Base-by-base conservation (phyloP, 768 basidiomycete genomes). In the Mycena albidolilacea region DNA sequence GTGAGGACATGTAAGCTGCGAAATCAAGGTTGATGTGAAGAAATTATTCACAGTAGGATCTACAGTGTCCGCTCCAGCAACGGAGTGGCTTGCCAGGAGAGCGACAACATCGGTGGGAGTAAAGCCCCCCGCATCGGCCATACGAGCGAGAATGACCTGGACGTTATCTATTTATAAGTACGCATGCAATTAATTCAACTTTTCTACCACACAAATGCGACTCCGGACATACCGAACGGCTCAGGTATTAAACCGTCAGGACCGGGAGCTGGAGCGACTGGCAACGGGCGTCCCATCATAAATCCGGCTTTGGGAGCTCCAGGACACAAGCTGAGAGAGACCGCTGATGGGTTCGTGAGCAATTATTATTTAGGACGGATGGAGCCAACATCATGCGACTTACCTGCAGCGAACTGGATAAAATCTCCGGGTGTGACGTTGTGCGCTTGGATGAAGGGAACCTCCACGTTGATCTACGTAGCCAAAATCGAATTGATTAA, bases 371-470 rank as follows among this genome's bases (percentile, higher is more conserved):
- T 11, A 10, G 38, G 30, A 30, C 30, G 30, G 30, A 30, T 30
- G 30, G 30, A 30, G 10, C 7, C 4, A 44, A 64, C 7, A 7
- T 15, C 23, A n/a, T 61, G 4, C 15, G 17, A 48, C 46, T 19
- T 5, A 57, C 69, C 69, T 38, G 77, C 80, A 46, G 80, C 81
- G 50, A 82, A 80, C 44, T 81, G 80, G 50, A 81, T 81, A 46
- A 83, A 79, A 70, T 83, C 82, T 37, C 81, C 81, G 4, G 76
- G 67, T 3, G 78, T 76, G 44, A 81, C 75, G 43, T 75, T 76
- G 50, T 77, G 76, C 17, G 63, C 70, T 44, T 59, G 50, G 58
- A 79, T 64, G 77, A 81, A 77, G 1, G 75, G 79, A 37, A 57
- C 55, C 70, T 82, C 71, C 1, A 65, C 69, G 10, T 70, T 68